Conservation (phyloP, 129 eudicot species). For the Kitagawia praeruptora region DNA sequence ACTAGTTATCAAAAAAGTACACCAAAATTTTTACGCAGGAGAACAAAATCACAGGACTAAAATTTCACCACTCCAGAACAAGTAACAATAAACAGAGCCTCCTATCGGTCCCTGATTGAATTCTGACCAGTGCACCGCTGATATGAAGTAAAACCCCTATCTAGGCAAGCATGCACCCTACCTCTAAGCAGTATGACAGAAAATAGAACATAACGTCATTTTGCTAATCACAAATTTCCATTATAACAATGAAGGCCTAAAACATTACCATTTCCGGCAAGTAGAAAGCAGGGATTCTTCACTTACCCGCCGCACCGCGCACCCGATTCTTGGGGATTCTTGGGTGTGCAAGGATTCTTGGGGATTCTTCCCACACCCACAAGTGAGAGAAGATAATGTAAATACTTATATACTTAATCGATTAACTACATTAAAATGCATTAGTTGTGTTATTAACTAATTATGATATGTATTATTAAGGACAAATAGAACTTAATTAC, state of each 20-base stretch:
- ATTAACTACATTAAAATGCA: too few relatives aligned
- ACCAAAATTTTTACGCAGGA: background rate
- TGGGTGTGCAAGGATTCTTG: too few relatives aligned
- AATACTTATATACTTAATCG: too few relatives aligned
- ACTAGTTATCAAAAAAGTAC: background rate
- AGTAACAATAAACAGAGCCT: background rate
- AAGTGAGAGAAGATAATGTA: too few relatives aligned
- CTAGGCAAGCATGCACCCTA: background rate
- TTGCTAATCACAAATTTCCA: too few relatives aligned
- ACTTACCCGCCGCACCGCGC: too few relatives aligned
- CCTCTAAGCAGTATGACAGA: background rate
- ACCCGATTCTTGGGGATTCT: too few relatives aligned
- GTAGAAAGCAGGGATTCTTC: too few relatives aligned
- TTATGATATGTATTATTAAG: too few relatives aligned
- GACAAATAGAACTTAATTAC: too few relatives aligned
- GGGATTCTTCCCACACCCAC: too few relatives aligned
- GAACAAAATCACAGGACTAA: background rate
- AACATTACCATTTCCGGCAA: background rate
- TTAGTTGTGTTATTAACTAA: too few relatives aligned
- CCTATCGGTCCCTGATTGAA: background rate
- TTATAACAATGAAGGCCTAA: background rate
- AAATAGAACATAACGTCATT: background rate
- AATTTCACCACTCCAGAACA: background rate
- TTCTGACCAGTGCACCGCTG: background rate
- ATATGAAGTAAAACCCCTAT: background rate